These are phyloP conservation scores for Citrus unshiu DNA, from an alignment of 345 rosid genomes.

Conservation along the genomic window DNA sequence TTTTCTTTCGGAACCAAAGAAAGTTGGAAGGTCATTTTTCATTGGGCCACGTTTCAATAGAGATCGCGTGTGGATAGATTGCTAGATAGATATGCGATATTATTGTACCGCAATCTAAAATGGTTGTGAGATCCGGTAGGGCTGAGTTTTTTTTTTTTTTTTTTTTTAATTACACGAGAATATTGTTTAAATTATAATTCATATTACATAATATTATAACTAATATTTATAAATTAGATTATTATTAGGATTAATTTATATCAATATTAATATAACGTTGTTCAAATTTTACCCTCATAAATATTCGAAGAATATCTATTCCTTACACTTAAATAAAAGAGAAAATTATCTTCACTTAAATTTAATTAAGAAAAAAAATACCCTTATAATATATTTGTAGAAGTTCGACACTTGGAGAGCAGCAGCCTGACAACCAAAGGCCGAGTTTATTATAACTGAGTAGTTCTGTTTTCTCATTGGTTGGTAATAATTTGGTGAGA, in stretches of 20 bases:
- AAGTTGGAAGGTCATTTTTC: neutral
- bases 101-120: neutral
- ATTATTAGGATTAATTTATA: too few relatives aligned
- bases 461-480: neutral
- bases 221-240: too few relatives aligned
- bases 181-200: too few relatives aligned
- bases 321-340: accelerated
- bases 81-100: neutral
- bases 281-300: too few relatives aligned
- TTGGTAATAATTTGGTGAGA: neutral
- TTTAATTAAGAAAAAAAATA: too few relatives aligned
- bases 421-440: too few relatives aligned
- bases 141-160: neutral
- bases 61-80: constrained; percentile 44
- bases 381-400: accelerated
- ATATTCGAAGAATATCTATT: too few relatives aligned
- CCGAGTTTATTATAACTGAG: neutral
- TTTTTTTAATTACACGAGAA: too few relatives aligned
- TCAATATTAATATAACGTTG: too few relatives aligned
- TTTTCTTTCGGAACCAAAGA: too few relatives aligned
- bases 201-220: too few relatives aligned
- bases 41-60: constrained; percentile 51
- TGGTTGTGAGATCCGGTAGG: neutral
- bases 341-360: accelerated
- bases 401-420: too few relatives aligned